A percentile compares a stretch with the other conserved stretches of the same genome.
Conservation (phyloP, 257 asterid species). For the Thymus quinquecostatus region DNA sequence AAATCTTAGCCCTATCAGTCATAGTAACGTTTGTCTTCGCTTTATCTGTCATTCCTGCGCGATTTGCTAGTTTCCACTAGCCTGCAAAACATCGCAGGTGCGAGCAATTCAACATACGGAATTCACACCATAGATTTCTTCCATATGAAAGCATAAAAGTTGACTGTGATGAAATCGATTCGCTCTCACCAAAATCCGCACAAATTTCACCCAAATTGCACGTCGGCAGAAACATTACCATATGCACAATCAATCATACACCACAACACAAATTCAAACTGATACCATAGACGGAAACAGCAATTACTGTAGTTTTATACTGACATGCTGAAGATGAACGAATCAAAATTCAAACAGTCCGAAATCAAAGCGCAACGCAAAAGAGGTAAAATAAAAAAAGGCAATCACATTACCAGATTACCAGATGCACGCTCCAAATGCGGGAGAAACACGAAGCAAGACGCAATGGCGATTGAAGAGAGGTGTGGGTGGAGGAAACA, state of each 20-base stretch:
- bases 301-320: not conserved
- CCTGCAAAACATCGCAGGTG: not conserved
- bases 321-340: constrained; percentile 1
- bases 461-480: constrained; percentile 7
- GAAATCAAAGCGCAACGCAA: not conserved
- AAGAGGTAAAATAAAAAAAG: not conserved
- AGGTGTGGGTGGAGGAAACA: not conserved
- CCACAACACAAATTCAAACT: not conserved
- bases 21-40: constrained; percentile 42
- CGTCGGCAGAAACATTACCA: not conserved
- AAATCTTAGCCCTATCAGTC: constrained; percentile 36
- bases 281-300: not conserved
- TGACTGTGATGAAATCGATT: constrained; percentile 17
- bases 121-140: not conserved
- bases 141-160: constrained; percentile 1
- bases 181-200: not conserved
- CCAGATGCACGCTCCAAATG: constrained; percentile 23
- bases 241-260: not conserved
- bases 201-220: not conserved
- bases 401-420: constrained; percentile 29
- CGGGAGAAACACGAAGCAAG: not conserved
- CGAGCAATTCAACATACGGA: not conserved
- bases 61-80: constrained; percentile 23
- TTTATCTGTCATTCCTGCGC: constrained; percentile 48
- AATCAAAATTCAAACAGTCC: not conserved